Base-by-base conservation (phyloP, 2,329 filamentous ascomycete genomes). In the Microsporum canis region DNA sequence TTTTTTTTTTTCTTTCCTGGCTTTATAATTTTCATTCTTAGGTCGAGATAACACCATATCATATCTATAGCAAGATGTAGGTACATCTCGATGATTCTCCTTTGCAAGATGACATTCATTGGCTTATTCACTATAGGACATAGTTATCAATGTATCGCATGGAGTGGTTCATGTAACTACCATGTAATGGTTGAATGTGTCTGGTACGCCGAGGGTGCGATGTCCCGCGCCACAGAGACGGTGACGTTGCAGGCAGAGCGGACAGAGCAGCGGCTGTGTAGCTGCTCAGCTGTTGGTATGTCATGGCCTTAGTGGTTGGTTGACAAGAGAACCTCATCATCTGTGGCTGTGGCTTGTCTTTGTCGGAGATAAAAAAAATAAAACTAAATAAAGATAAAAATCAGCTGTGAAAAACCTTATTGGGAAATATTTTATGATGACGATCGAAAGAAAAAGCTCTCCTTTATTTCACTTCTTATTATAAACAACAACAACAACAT, bases 321-420 rank as follows among this genome's bases (percentile, higher is more conserved):
- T 12, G 8, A 45, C 41, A n/a, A 45, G 12, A 23, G 10, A 45
- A 10, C 39, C 39, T 43, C 45, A 6, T 49, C 45, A 29, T 31
- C 45, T 27, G 8, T 14, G 17, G 17, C 45, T 29, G 45, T 49
- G 45, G 7, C 45, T 49, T 14, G 10, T 43, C 6, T n/a, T 41
- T 41, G 38, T 41, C 38, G 38, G 38, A 41, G 38, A 41, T 41
- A 41, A 41, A 41, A n/a, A 41, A 2, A 14, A 14, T 10, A 14
- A 5, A 14, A 41, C 10, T 12, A 41, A 14, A 14, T 12, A 41
- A 41, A n/a, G 39, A n/a, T 43, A 55, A 34, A 55, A 55, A 55
- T 55, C 49, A 55, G 49, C 49, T 38, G 49, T 55, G 31, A 55
- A 55, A 55, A 55, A 55, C 49, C 33, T 55, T 55, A 53, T 53